Conservation (phyloP, 1,284 basidiomycete genomes). For the Moesziomyces sp. region DNA sequence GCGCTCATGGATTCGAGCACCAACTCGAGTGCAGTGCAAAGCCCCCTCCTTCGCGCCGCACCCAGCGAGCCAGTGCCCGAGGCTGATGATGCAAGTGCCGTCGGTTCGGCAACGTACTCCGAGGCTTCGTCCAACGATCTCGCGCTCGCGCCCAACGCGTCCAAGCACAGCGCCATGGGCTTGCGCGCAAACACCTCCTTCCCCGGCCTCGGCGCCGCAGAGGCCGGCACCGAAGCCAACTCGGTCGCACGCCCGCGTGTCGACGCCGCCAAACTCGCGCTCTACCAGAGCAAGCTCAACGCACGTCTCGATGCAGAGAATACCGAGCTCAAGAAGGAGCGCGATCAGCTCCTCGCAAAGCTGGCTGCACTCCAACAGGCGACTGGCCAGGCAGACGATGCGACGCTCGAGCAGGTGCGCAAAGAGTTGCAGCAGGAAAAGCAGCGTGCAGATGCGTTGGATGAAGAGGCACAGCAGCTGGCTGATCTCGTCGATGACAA, state of each 20-base stretch:
- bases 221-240: constrained; percentile 47
- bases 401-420: constrained; percentile 5
- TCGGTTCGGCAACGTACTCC: constrained; percentile 28
- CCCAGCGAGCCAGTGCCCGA: constrained; percentile 2
- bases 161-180: constrained; percentile 37
- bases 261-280: constrained; percentile 40
- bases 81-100: constrained; percentile 29
- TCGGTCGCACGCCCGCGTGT: constrained; percentile 36
- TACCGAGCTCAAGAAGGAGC: constrained; percentile 45
- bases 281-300: constrained; percentile 52
- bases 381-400: neutral
- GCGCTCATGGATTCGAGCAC: constrained; percentile 41
- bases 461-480: constrained; percentile 48
- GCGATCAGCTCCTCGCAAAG: constrained; percentile 30
- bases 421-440: constrained; percentile 26
- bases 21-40: constrained; percentile 20
- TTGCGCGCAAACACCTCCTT: constrained; percentile 49
- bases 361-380: constrained; percentile 23
- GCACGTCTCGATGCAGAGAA: constrained; percentile 48
- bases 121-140: constrained; percentile 49
- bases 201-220: constrained; percentile 45
- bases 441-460: constrained; percentile 34
- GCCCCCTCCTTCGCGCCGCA: constrained; percentile 16
- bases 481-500: constrained; percentile 47
- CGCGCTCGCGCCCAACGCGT: constrained; percentile 31